Conservation (phyloP, 768 basidiomycete species). For the Pisolithus sp. region DNA sequence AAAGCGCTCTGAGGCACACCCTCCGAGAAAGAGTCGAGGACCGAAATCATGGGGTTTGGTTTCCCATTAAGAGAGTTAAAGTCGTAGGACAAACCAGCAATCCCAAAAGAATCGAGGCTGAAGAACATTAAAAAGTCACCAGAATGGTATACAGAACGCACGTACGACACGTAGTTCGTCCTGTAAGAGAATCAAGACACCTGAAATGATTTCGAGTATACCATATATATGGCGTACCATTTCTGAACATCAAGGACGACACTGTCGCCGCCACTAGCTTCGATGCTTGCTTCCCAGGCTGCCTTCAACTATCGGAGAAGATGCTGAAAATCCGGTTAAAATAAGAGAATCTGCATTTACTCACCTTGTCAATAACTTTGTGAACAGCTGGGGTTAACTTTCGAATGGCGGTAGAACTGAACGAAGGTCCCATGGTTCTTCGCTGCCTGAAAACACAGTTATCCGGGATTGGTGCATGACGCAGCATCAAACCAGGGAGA, state of each 20-base stretch:
- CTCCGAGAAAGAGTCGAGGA: constrained; percentile 16
- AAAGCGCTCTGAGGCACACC: constrained; percentile 1
- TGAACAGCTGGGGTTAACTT: constrained; percentile 17
- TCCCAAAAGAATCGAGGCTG: constrained; percentile 40
- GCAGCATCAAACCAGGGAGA: not conserved
- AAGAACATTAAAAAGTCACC: not conserved
- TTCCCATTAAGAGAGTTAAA: constrained; percentile 39
- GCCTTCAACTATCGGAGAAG: constrained; percentile 18
- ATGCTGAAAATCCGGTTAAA: constrained; percentile 1
- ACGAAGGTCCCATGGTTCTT: constrained; percentile 20
- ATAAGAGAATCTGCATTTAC: not conserved
- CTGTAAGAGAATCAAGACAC: not conserved
- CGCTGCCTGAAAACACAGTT: constrained; percentile 14
- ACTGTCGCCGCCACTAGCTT: constrained; percentile 4
- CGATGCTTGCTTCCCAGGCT: constrained; percentile 19
- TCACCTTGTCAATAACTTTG: constrained; percentile 23
- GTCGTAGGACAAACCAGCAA: constrained; percentile 40
- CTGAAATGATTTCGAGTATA: not conserved
- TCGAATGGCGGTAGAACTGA: constrained; percentile 20
- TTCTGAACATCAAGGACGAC: constrained; percentile 29
- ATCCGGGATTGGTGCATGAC: not conserved
- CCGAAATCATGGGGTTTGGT: constrained; percentile 13
- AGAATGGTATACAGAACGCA: not conserved
- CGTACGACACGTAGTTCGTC: constrained; percentile 26
- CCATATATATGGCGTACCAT: constrained; percentile 9